Base-by-base conservation (phyloP, 192 early-diverging fungal genomes). In the Coemansia biformis region DNA sequence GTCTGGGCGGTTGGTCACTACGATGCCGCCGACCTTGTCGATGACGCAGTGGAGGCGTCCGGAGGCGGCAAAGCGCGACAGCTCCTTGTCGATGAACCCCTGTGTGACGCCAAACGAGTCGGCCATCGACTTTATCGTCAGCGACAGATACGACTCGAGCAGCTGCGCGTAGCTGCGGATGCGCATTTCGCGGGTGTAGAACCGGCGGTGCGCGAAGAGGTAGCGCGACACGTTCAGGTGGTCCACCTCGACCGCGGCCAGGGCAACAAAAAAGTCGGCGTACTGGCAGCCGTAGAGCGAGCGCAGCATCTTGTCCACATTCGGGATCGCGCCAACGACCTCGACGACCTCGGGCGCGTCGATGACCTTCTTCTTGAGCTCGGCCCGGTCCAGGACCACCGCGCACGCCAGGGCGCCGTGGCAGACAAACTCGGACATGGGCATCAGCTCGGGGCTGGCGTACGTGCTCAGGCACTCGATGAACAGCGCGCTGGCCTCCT, bases 121-220 rank as follows among this genome's bases (percentile, higher is more conserved):
- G 22, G 96, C 96, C 92, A 99, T 93, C 28, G 87, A 92, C 57
- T 92, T 88, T 68, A 96, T 83, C 4, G 91, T 94, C 21, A 99
- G 73, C 43, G 86, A 89, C 54, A 90, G 75, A 58, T 99, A 99
- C 12, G 90, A 93, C 52, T 99, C 91, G 37, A 99, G 69, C 30
- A 96, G 67, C 64, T 99, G 96, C 10, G 90, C 88, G 65, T 99
- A 99, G 38, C 85, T 90, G 34, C 87, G 81, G 50, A 99, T 98
- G 46, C 94, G 86, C 96, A 99, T 96, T 62, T 99, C 96, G 35
- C 96, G 92, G 5, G 92, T 89, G 60, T 93, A 96, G 76, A 81
- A 99, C 4, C 84, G 81, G 71, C 84, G 86, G 64, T 99, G 96
- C 13, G 85, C 76, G 66, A 79, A 78, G n/a, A 97, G 73, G 47